Evolutionary conservation across 768 basidiomycete species (phyloP).

Genomic region (Rhizopogon vinicolor): DNA sequence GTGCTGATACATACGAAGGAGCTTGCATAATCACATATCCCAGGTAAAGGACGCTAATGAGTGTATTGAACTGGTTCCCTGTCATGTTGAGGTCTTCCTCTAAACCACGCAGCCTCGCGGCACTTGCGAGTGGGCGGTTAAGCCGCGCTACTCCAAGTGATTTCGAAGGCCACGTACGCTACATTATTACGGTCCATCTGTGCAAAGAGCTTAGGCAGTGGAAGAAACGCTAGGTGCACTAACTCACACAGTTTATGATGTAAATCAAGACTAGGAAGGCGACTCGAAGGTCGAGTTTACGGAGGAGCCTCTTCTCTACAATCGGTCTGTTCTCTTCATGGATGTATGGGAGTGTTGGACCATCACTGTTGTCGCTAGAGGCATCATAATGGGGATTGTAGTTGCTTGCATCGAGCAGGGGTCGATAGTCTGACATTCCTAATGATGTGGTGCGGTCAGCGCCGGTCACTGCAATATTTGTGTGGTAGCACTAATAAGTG

Average conservation of each 20-base stretch:
- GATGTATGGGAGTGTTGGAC: not conserved
- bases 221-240: not conserved
- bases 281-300: constrained; percentile 40
- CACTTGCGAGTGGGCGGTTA: constrained; percentile 32
- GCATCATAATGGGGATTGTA: not conserved
- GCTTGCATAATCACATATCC: constrained; percentile 75
- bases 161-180: constrained; percentile 33
- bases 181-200: constrained; percentile 69
- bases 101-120: constrained; percentile 66
- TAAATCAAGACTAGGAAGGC: constrained; percentile 42
- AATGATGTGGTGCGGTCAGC: not conserved
- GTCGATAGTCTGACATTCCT: not conserved
- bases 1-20: constrained; percentile 48
- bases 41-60: constrained; percentile 63
- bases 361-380: not conserved
- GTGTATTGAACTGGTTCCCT: constrained; percentile 58
- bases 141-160: not conserved
- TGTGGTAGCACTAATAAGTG: too few species aligned
- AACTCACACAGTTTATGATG: constrained; percentile 42
- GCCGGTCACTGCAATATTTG: not conserved
- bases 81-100: constrained; percentile 59
- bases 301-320: constrained; percentile 39
- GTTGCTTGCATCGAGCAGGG: not conserved
- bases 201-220: constrained; percentile 1
- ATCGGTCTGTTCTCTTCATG: constrained; percentile 27